A percentile compares a stretch with the other conserved stretches of the same genome.
Evolutionary conservation across 768 basidiomycete species (phyloP).

Genomic region (Boletus rubescentipes): DNA sequence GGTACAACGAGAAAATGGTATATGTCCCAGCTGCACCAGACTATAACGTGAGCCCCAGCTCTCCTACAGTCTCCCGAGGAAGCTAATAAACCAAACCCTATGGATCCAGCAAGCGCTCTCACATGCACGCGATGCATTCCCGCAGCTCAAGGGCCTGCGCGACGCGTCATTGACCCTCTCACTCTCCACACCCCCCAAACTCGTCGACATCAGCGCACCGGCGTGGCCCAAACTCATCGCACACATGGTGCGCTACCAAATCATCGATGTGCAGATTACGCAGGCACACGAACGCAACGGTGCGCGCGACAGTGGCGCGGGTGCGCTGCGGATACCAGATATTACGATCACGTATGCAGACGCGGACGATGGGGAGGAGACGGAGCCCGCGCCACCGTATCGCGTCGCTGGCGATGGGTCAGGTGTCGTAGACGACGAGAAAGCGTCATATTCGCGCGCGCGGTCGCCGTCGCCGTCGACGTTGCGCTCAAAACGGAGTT

Average conservation of each 20-base stretch:
- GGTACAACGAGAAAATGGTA: slow-evolving; percentile 42
- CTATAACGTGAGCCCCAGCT: slow-evolving; percentile 40
- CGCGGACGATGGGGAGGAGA: slow-evolving; percentile 5
- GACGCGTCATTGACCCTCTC: slow-evolving; percentile 47
- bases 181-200: slow-evolving; percentile 33
- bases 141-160: slow-evolving; percentile 36
- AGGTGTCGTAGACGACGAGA: slow-evolving; percentile 10
- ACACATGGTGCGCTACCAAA: slow-evolving; percentile 44
- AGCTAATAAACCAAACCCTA: neutral
- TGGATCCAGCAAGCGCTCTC: slow-evolving; percentile 46
- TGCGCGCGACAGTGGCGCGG: neutral
- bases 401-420: neutral
- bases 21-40: slow-evolving; percentile 46
- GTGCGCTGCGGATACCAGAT: slow-evolving; percentile 26
- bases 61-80: neutral
- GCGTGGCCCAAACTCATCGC: slow-evolving; percentile 48
- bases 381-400: slow-evolving; percentile 42
- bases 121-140: slow-evolving; percentile 50
- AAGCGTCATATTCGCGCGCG: slow-evolving; percentile 6
- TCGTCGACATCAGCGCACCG: slow-evolving; percentile 49
- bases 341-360: slow-evolving; percentile 27
- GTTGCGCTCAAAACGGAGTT: slow-evolving; percentile 5
- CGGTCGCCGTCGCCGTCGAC: neutral
- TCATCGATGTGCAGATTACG: slow-evolving; percentile 43
- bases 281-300: neutral